Conservation (phyloP, 2,329 filamentous ascomycete species). For the Pleurostoma richardsiae region DNA sequence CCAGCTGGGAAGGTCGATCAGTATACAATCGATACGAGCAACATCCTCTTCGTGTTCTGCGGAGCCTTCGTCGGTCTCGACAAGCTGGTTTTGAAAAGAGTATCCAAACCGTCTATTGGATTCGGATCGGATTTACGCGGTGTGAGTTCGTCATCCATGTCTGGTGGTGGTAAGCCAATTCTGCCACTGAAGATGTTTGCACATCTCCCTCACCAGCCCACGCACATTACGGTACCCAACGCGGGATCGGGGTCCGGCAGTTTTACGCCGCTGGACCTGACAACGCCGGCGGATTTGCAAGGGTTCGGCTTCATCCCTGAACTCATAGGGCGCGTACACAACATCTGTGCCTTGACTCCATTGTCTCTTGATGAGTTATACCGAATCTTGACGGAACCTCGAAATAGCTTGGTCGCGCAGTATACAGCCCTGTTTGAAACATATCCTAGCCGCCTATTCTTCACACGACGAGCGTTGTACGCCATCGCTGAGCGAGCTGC, state of each 20-base stretch:
- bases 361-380: slow-evolving; percentile 65
- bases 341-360: slow-evolving; percentile 79
- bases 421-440: slow-evolving; percentile 83
- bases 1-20: slow-evolving; percentile 52
- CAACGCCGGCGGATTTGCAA: slow-evolving; percentile 72
- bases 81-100: slow-evolving; percentile 80
- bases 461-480: slow-evolving; percentile 76
- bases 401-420: slow-evolving; percentile 82
- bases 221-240: slow-evolving; percentile 11
- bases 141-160: slow-evolving; percentile 38
- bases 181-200: slow-evolving; percentile 59
- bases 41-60: slow-evolving; percentile 95
- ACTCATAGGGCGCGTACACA: slow-evolving; percentile 90
- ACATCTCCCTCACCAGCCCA: slow-evolving; percentile 51
- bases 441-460: slow-evolving; percentile 73
- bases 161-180: slow-evolving; percentile 44
- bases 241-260: slow-evolving; percentile 22
- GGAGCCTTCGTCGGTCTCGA: slow-evolving; percentile 92
- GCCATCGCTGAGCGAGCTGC: slow-evolving; percentile 69
- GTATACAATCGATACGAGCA: slow-evolving; percentile 82
- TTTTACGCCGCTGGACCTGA: slow-evolving; percentile 63
- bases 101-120: slow-evolving; percentile 80
- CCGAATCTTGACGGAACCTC: slow-evolving; percentile 86
- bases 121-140: slow-evolving; percentile 79
- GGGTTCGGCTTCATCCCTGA: slow-evolving; percentile 90